Evolutionary conservation across 176 grass and related monocot species (phyloP).

Genomic region (Avena sativa): DNA sequence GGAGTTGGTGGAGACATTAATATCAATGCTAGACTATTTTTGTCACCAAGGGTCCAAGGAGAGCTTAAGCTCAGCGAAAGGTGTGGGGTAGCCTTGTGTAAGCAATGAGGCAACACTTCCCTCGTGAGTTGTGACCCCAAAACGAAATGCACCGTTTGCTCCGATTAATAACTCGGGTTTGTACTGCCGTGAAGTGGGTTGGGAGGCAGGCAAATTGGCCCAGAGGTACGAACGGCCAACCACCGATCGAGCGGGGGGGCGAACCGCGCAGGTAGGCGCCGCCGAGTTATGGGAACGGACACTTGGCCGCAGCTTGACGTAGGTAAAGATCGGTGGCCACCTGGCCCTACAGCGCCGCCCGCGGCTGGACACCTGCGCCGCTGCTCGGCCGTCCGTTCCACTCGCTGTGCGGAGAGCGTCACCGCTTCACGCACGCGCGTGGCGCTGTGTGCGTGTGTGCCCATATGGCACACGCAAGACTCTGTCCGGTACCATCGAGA

Average conservation of each 20-base stretch:
- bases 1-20: too few relatives aligned
- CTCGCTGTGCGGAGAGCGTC: neutral
- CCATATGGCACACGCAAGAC: neutral
- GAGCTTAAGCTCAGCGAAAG: neutral
- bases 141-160: neutral
- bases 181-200: too few relatives aligned
- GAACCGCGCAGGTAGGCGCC: neutral
- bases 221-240: neutral
- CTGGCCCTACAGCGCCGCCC: constrained; percentile 21
- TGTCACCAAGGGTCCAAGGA: neutral
- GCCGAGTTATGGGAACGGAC: neutral
- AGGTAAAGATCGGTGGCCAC: neutral
- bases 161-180: too few relatives aligned
- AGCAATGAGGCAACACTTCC: neutral
- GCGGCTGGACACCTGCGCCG: constrained; percentile 29
- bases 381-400: constrained; percentile 18
- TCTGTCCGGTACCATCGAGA: neutral
- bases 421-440: neutral
- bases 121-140: constrained; percentile 17
- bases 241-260: neutral
- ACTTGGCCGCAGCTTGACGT: neutral
- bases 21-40: neutral
- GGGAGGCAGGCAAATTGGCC: neutral
- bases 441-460: too few relatives aligned
- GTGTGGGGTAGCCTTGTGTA: too few relatives aligned